Evolutionary conservation across 768 basidiomycete species (phyloP).

Genomic region (Nidularia pulvinata): DNA sequence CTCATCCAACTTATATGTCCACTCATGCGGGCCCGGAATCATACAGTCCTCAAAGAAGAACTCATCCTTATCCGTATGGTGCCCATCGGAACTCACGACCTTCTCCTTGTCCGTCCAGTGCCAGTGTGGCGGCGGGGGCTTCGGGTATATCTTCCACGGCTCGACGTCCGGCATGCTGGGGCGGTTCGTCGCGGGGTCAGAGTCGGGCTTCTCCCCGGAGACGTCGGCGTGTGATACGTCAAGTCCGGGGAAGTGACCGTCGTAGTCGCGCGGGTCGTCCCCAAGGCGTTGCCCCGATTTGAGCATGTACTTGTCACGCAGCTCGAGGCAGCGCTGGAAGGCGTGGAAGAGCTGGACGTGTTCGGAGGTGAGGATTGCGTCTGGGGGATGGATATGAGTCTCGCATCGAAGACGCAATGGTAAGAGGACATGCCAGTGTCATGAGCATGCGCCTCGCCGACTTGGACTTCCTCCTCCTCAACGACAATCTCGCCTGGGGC

Average conservation of each 20-base stretch:
- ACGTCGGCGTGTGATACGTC: constrained; percentile 62
- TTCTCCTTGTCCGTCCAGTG: constrained; percentile 68
- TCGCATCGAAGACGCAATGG: background rate
- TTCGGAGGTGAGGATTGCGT: constrained; percentile 39
- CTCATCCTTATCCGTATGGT: constrained; percentile 30
- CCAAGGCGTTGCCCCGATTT: constrained; percentile 90
- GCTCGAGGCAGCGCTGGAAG: constrained; percentile 82
- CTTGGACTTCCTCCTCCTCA: constrained; percentile 5
- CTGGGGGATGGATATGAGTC: constrained; percentile 5
- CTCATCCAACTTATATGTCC: constrained; percentile 75
- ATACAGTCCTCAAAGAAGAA: constrained; percentile 74
- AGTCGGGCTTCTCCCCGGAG: constrained; percentile 67
- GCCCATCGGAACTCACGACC: constrained; percentile 39
- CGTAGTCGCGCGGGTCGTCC: constrained; percentile 93
- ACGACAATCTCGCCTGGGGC: constrained; percentile 14
- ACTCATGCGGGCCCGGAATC: constrained; percentile 68
- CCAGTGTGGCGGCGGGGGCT: constrained; percentile 96
- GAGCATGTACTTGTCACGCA: constrained; percentile 95
- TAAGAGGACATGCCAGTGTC: background rate
- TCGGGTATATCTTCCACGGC: constrained; percentile 90
- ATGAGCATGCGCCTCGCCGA: background rate
- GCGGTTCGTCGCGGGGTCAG: constrained; percentile 23
- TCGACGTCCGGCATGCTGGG: constrained; percentile 24
- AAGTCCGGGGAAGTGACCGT: constrained; percentile 73
- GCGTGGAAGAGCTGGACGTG: constrained; percentile 61